Evolutionary conservation across 2,329 filamentous ascomycete genomes (phyloP).

Genomic region (Colletotrichum simmondsii): DNA sequence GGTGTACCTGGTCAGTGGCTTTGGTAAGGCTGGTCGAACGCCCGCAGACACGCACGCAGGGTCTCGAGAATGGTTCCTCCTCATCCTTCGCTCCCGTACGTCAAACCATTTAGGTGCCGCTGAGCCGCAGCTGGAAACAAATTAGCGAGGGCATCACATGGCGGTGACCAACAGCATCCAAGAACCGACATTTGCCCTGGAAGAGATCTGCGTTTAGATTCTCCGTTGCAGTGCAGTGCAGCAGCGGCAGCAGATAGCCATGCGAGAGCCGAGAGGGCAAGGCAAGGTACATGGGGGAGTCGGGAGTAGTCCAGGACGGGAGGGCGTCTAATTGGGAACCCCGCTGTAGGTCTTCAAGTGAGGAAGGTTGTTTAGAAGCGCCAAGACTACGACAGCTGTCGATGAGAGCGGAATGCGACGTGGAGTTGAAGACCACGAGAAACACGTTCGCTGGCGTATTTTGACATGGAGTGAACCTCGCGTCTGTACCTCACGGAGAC

Average conservation of each 20-base stretch:
- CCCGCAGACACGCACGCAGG: conserved; percentile 1
- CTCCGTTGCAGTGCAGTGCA: conserved; percentile 11
- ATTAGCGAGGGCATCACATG: neutral
- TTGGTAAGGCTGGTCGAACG: neutral
- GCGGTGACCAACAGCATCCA: neutral
- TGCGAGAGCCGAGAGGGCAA: neutral
- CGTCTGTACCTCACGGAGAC: neutral
- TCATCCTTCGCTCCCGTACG: conserved; percentile 5
- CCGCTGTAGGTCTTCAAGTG: conserved; percentile 8
- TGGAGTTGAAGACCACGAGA: neutral
- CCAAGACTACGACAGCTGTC: neutral
- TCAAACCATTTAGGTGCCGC: neutral
- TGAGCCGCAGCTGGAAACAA: neutral
- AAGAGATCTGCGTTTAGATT: neutral
- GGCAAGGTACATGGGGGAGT: conserved; percentile 23
- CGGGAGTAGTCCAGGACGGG: neutral
- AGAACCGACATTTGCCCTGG: neutral
- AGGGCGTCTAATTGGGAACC: neutral
- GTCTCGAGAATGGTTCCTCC: neutral
- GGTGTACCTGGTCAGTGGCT: neutral
- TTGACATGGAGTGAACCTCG: neutral
- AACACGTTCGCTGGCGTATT: neutral
- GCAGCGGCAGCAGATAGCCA: neutral
- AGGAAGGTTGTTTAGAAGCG: neutral
- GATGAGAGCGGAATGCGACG: neutral